Evolutionary conservation across 2,329 filamentous ascomycete genomes (phyloP), one percentile per base, ranked within the genome.

Genomic region (Cladosporium sp.): DNA sequence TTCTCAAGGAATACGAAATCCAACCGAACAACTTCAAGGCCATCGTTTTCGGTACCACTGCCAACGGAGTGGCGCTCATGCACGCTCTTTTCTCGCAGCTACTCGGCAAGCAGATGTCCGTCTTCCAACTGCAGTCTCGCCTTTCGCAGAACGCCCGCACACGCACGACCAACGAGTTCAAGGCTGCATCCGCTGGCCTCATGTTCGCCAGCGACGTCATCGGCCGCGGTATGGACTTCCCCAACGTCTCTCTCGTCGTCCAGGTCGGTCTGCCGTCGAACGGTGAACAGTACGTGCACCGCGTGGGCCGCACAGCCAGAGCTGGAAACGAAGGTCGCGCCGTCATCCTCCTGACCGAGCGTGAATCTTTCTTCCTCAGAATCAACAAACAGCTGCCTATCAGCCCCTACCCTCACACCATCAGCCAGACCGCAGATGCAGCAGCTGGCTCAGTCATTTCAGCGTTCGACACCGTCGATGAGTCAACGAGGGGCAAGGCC

Each of bases 211-310:
- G 73, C 58, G 77, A 95, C 63, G 91, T 93, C 17, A 86, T 97
- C 15, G 91, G 90, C n/a, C 83, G 92, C 60, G 92, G 92, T 50
- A 95, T 97, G 63, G 93, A 99, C 70, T 97, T 99, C 37, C 83
- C 97, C 64, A 96, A 96, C 72, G 97, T 97, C 66, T 91, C 96
- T 67, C 83, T 96, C 82, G 40, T 88, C 83, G 15, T 87, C 86
- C 51, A 95, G 87, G 68, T 95, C 87, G 36, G 77, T 29, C 61
- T 80, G 5, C 77, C 78, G 0, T 71, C 72, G 2, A 73, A 70
- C 42, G 69, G 68, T 13, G 78, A 80, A 48, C 75, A 79, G 54
- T 99, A 99, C 69, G 93, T 89, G 15, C 93, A 97, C 70, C 85
- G 93, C 50, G 95, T 99, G 61, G 93, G 93, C 20, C 84, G 93